Evolutionary conservation across 805 yeast genomes (phyloP).

Genomic region (Candida coleopterorum): DNA sequence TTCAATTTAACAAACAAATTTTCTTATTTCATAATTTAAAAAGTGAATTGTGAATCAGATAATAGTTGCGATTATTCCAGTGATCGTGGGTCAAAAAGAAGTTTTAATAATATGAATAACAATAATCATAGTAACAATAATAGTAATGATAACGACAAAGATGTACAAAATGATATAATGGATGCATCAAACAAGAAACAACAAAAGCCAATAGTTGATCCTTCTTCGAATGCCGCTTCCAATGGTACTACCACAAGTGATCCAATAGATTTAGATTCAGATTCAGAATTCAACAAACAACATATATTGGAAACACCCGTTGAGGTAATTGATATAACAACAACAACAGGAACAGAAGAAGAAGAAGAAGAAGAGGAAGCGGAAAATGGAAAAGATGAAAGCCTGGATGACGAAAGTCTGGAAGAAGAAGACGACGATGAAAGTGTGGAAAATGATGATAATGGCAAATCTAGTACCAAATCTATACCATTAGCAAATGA

Average conservation of each 20-base stretch:
- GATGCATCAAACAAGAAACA: not conserved
- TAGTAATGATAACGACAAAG: not conserved
- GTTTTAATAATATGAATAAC: slow-evolving; percentile 5
- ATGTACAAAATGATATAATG: not conserved
- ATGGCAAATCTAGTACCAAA: slow-evolving; percentile 2
- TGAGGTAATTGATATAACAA: slow-evolving; percentile 11
- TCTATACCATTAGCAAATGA: slow-evolving; percentile 24
- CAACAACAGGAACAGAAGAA: slow-evolving; percentile 13
- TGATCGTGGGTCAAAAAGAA: slow-evolving; percentile 5
- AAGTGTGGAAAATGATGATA: slow-evolving; percentile 5
- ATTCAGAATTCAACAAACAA: not conserved
- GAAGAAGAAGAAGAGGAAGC: slow-evolving; percentile 12
- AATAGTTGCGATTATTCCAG: not conserved
- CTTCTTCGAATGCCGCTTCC: not conserved
- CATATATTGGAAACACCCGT: not conserved
- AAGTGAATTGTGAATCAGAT: slow-evolving; percentile 1
- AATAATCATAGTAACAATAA: slow-evolving; percentile 1
- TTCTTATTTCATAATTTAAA: not conserved
- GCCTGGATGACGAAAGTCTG: slow-evolving; percentile 14
- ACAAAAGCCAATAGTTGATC: not conserved
- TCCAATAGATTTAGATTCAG: slow-evolving; percentile 5
- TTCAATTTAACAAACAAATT: not conserved
- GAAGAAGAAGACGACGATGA: slow-evolving; percentile 9
- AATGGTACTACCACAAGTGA: slow-evolving; percentile 3
- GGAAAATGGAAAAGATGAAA: slow-evolving; percentile 17